These are phyloP conservation scores for Acanthamoeba castellanii DNA, from an alignment of 208 protist species.

Conservation along the genomic window DNA sequence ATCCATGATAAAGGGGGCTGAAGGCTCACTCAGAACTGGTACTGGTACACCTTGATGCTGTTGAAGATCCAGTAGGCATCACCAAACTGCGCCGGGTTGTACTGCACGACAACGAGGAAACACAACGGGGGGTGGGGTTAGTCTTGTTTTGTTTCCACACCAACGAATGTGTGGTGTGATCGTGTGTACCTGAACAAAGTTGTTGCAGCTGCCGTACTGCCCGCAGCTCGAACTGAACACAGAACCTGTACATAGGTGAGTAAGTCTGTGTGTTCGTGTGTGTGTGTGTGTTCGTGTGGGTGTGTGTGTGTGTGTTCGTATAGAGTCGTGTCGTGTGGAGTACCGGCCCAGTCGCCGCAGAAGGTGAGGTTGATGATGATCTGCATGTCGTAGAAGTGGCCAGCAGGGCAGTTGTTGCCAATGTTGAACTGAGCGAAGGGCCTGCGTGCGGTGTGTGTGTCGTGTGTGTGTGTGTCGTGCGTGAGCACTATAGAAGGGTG, in stretches of 20 bases:
- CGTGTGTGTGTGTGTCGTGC: too few species aligned
- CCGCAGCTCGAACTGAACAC: neutral
- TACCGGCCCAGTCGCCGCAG: conserved; percentile 71
- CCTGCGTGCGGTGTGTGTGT: neutral
- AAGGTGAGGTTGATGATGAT: conserved; percentile 75
- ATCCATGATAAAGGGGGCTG: too few species aligned
- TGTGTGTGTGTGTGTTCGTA: too few species aligned
- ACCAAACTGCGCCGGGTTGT: too few species aligned
- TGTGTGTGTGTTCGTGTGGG: neutral
- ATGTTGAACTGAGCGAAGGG: conserved; percentile 34
- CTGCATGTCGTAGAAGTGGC: conserved; percentile 38
- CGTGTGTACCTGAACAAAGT: conserved; percentile 73
- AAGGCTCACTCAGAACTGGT: too few species aligned
- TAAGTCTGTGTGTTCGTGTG: neutral
- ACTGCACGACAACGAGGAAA: too few species aligned
- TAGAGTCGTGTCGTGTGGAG: neutral
- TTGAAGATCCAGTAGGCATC: too few species aligned
- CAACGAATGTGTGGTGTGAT: too few species aligned
- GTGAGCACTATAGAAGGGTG: neutral
- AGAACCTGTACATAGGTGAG: neutral
- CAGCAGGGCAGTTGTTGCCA: conserved; percentile 55
- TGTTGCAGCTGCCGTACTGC: conserved; percentile 1
- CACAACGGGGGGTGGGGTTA: too few species aligned
- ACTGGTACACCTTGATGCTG: too few species aligned
- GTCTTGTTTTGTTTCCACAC: too few species aligned